Conservation (phyloP, 495 filamentous ascomycete species). For the Tuber microsphaerosporum region DNA sequence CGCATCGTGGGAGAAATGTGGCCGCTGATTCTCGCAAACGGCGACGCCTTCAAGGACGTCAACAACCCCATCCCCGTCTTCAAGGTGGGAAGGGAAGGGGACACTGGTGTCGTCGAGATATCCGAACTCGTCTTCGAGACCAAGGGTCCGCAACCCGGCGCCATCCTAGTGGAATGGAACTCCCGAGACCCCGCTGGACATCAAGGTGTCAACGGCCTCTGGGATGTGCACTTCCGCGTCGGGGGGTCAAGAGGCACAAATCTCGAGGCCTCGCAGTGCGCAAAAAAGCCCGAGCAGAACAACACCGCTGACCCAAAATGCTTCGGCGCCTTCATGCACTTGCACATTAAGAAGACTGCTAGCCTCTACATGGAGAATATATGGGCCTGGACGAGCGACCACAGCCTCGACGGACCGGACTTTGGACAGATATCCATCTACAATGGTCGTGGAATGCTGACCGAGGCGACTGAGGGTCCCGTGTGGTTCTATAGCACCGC, state of each 20-base stretch:
- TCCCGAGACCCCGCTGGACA: conserved; percentile 52
- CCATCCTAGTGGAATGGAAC: conserved; percentile 90
- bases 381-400: conserved; percentile 94
- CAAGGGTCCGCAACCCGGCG: conserved; percentile 69
- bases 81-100: conserved; percentile 71
- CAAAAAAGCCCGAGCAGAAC: conserved; percentile 58
- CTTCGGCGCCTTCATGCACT: conserved; percentile 70
- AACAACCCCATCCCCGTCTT: conserved; percentile 64
- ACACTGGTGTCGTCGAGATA: conserved; percentile 73
- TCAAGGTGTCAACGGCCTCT: conserved; percentile 70
- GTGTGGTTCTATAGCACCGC: conserved; percentile 66
- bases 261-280: conserved; percentile 68
- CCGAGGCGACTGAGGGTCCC: conserved; percentile 57
- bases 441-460: conserved; percentile 77
- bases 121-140: conserved; percentile 76
- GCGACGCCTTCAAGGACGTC: conserved; percentile 62
- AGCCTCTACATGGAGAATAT: conserved; percentile 81
- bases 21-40: conserved; percentile 79
- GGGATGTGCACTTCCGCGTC: conserved; percentile 87
- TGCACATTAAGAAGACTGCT: conserved; percentile 66
- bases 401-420: conserved; percentile 72
- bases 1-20: conserved; percentile 85
- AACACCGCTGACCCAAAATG: conserved; percentile 52
- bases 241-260: conserved; percentile 75
- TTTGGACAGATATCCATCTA: conserved; percentile 83